These are phyloP conservation scores for Solanum chilense DNA, from an alignment of 257 asterid genomes.

Conservation along the genomic window DNA sequence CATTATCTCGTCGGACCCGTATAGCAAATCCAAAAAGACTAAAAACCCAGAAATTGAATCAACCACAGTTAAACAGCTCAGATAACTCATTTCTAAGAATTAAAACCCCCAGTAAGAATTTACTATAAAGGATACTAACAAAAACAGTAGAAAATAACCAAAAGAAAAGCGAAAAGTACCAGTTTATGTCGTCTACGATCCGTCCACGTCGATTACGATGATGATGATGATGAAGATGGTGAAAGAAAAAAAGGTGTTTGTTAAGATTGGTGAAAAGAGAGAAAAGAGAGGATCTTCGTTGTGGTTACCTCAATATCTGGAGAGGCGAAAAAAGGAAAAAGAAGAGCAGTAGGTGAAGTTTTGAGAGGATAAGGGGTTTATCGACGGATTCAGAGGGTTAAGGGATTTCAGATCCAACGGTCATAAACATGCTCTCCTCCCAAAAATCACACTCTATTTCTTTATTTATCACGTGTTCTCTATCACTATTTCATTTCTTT, in stretches of 20 bases:
- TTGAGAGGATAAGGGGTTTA: conserved; percentile 41
- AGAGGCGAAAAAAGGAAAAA: neutral
- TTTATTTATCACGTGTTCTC: neutral
- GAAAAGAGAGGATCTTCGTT: conserved; percentile 8
- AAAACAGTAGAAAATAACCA: neutral
- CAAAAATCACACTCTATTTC: neutral
- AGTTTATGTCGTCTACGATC: neutral
- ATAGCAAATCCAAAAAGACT: neutral
- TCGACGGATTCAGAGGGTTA: conserved; percentile 7
- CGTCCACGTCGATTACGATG: neutral
- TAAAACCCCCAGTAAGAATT: neutral
- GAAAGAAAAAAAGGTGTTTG: neutral
- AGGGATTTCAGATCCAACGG: conserved; percentile 24
- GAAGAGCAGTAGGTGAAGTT: conserved; percentile 11
- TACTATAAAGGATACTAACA: neutral
- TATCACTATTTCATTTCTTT: neutral
- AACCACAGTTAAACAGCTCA: neutral
- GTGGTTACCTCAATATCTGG: neutral
- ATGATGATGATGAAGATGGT: neutral
- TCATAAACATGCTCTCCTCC: conserved; percentile 4
- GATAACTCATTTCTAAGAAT: neutral
- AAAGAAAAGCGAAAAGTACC: neutral
- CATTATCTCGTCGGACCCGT: neutral
- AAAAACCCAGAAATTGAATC: neutral
- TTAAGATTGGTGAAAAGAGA: conserved; percentile 3